phyloP scores from a whole-genome alignment of 23 red algal genomes.

The Gracilaria gracilis region DNA sequence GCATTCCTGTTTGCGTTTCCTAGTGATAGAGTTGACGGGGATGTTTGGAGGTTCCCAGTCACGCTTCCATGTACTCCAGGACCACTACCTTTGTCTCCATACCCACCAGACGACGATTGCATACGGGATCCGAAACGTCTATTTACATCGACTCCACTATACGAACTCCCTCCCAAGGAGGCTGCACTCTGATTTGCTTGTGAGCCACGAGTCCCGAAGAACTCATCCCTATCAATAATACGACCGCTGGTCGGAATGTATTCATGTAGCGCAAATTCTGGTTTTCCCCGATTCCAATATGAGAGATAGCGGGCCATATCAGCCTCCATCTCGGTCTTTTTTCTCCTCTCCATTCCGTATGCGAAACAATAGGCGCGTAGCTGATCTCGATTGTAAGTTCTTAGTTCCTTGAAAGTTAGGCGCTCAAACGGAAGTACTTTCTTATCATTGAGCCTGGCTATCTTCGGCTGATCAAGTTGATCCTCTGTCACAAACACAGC shows the following conservation, averaged over 20 bases:
- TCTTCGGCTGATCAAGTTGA: conserved; percentile 69
- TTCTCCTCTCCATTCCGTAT: conserved; percentile 63
- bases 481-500: conserved; percentile 67
- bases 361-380: conserved; percentile 75
- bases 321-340: conserved; percentile 82
- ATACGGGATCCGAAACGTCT: conserved; percentile 19
- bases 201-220: conserved; percentile 17
- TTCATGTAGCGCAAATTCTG: conserved; percentile 57
- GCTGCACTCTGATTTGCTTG: conserved; percentile 34
- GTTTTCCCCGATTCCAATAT: conserved; percentile 71
- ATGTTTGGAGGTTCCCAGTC: conserved; percentile 6
- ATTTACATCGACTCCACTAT: conserved; percentile 11
- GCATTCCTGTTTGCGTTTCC: conserved; percentile 4
- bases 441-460: conserved; percentile 50
- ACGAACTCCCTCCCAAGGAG: conserved; percentile 13
- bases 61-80: background rate
- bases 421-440: conserved; percentile 71
- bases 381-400: conserved; percentile 75
- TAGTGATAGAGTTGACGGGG: conserved; percentile 29
- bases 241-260: conserved; percentile 46
- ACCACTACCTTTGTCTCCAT: background rate
- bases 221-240: conserved; percentile 26
- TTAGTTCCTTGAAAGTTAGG: conserved; percentile 76
- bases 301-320: conserved; percentile 81
- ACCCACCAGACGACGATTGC: conserved; percentile 8